Percentiles rank a stretch among this genome's conserved stretches.
Evolutionary conservation across 768 basidiomycete genomes (phyloP).

Genomic region (Xerocomus spinulosus): DNA sequence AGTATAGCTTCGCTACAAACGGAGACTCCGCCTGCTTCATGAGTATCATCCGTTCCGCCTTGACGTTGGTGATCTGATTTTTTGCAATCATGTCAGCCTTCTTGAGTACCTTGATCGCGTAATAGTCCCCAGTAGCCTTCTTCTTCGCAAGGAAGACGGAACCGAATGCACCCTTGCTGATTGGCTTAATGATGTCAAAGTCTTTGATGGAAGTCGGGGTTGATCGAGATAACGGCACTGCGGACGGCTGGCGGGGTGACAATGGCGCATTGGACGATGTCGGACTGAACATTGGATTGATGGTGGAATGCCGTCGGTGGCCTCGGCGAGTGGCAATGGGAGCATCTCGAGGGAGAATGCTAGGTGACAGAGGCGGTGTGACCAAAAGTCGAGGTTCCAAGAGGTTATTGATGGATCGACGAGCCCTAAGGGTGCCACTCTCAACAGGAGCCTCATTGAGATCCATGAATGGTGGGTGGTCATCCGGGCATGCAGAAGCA

Average conservation of each 20-base stretch:
- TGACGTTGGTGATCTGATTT: conserved; percentile 99
- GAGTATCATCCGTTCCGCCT: conserved; percentile 98
- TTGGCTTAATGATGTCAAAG: conserved; percentile 99
- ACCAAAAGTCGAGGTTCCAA: conserved; percentile 61
- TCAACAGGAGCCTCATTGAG: conserved; percentile 48
- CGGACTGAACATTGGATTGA: conserved; percentile 59
- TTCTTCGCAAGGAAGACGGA: conserved; percentile 98
- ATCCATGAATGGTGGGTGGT: conserved; percentile 59
- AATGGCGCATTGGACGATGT: conserved; percentile 51
- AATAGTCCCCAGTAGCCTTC: conserved; percentile 97
- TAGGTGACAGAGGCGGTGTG: conserved; percentile 70
- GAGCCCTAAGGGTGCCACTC: conserved; percentile 49
- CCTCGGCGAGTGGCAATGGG: conserved; percentile 44
- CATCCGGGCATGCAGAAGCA: conserved; percentile 58
- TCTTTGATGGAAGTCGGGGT: conserved; percentile 94
- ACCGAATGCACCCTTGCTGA: conserved; percentile 97
- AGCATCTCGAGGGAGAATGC: conserved; percentile 51
- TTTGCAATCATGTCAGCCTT: conserved; percentile 99
- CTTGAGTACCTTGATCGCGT: conserved; percentile 99
- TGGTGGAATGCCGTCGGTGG: conserved; percentile 69
- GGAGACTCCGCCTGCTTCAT: conserved; percentile 99
- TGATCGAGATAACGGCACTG: conserved; percentile 71
- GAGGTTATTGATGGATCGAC: conserved; percentile 63
- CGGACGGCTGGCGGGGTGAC: conserved; percentile 82
- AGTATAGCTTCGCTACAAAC: conserved; percentile 95